Conservation (phyloP, 1,284 basidiomycete genomes). For the Leccinum fuscescens region DNA sequence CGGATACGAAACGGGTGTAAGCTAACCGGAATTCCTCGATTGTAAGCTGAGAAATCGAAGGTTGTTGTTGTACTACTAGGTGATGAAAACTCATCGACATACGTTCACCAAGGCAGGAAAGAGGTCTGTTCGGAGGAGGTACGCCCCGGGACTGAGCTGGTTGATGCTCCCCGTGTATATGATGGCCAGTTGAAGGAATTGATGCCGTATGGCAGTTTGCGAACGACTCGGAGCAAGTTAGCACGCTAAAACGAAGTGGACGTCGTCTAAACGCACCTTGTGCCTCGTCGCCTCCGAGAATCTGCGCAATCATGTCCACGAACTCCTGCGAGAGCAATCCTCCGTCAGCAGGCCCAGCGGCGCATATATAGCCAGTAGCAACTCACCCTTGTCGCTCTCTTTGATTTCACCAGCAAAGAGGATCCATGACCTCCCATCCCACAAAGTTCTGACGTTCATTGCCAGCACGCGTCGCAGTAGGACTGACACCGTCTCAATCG, state of each 20-base stretch:
- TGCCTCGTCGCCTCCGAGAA: conserved; percentile 42
- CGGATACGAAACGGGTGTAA: no score
- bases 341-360: not conserved
- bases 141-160: conserved; percentile 66
- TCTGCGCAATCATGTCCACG: conserved; percentile 43
- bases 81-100: conserved; percentile 15
- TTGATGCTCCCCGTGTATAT: conserved; percentile 55
- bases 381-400: conserved; percentile 51
- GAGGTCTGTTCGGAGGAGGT: conserved; percentile 59
- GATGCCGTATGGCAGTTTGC: conserved; percentile 49
- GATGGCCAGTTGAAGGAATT: conserved; percentile 53
- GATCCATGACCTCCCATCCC: conserved; percentile 68
- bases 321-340: conserved; percentile 40
- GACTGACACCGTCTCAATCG: conserved; percentile 47
- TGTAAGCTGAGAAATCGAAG: no score
- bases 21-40: no score
- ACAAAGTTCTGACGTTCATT: conserved; percentile 44
- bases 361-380: not conserved
- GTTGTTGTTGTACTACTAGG: not conserved
- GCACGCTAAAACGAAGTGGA: not conserved
- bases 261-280: conserved; percentile 38
- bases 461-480: conserved; percentile 46
- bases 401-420: conserved; percentile 57
- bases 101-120: conserved; percentile 55
- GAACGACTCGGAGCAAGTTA: not conserved